phyloP scores from a whole-genome alignment of 805 yeast species.

The Monosporozyma siamensis region DNA sequence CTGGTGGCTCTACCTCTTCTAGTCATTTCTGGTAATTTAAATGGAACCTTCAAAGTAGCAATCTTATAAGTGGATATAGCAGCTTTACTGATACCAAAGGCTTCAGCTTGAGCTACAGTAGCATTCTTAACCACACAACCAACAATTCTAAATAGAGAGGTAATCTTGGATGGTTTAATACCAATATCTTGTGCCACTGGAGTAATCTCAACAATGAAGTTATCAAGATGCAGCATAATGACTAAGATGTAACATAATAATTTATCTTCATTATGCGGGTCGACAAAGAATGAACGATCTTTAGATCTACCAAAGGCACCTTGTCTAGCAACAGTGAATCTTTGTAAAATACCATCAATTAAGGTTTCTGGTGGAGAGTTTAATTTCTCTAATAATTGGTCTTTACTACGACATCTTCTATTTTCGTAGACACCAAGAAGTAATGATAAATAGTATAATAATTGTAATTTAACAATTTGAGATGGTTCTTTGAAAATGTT shows the following conservation, averaged over 20 bases:
- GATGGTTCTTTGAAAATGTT: conserved; percentile 34
- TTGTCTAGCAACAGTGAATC: conserved; percentile 60
- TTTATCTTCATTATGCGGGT: conserved; percentile 83
- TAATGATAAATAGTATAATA: conserved; percentile 72
- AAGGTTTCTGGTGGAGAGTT: conserved; percentile 65
- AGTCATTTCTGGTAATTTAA: conserved; percentile 75
- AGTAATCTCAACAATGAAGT: conserved; percentile 61
- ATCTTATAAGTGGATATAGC: conserved; percentile 59
- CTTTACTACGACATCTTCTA: conserved; percentile 55
- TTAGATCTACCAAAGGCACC: conserved; percentile 65
- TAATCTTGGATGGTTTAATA: conserved; percentile 64
- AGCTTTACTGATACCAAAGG: conserved; percentile 54
- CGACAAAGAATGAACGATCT: conserved; percentile 68
- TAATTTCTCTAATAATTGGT: conserved; percentile 48
- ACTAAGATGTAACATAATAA: conserved; percentile 71
- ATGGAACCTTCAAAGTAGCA: conserved; percentile 80
- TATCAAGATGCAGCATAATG: conserved; percentile 64
- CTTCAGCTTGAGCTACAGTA: conserved; percentile 65
- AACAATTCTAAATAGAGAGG: conserved; percentile 60
- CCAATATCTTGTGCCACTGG: conserved; percentile 82
- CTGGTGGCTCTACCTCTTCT: conserved; percentile 46
- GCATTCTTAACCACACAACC: conserved; percentile 75
- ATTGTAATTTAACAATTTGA: conserved; percentile 50
- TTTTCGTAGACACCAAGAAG: conserved; percentile 71
- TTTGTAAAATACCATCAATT: conserved; percentile 58